Conservation (phyloP, 495 filamentous ascomycete species). For the Annulohypoxylon maeteangense region DNA sequence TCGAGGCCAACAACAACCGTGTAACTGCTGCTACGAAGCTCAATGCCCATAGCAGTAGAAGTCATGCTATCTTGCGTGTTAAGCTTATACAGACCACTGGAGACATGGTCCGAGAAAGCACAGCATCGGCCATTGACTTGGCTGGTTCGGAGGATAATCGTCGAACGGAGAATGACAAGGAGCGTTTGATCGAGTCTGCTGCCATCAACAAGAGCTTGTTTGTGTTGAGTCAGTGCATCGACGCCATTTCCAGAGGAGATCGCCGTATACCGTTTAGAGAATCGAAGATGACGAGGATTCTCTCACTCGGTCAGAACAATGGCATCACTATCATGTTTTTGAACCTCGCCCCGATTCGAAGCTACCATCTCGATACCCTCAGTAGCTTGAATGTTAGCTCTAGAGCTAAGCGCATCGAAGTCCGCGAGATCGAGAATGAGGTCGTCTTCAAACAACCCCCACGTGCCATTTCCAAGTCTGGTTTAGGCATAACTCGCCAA, state of each 20-base stretch:
- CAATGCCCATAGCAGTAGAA: constrained; percentile 93
- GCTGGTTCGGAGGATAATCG: constrained; percentile 97
- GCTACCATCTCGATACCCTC: constrained; percentile 93
- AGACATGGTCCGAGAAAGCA: constrained; percentile 78
- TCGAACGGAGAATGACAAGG: constrained; percentile 92
- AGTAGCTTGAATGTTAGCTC: constrained; percentile 96
- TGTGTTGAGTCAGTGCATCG: constrained; percentile 93
- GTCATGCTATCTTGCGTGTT: constrained; percentile 92
- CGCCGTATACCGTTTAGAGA: constrained; percentile 91
- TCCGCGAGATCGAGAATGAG: constrained; percentile 93
- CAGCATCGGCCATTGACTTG: constrained; percentile 93
- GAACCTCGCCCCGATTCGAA: constrained; percentile 85
- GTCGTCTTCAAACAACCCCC: constrained; percentile 80
- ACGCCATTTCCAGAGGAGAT: constrained; percentile 79
- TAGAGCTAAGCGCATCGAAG: constrained; percentile 94
- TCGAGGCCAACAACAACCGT: constrained; percentile 92
- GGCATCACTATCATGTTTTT: constrained; percentile 97
- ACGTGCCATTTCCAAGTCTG: constrained; percentile 60
- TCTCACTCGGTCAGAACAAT: constrained; percentile 94
- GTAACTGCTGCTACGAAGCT: constrained; percentile 94
- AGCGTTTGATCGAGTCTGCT: constrained; percentile 92
- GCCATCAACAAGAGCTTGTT: constrained; percentile 99
- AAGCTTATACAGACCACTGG: constrained; percentile 81
- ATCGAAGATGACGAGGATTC: constrained; percentile 95
- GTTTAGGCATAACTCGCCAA: constrained; percentile 69